Percentiles rank a stretch among this genome's conserved stretches.
phyloP scores from a whole-genome alignment of 805 yeast species.

The Barnettozyma wickerhamii region DNA sequence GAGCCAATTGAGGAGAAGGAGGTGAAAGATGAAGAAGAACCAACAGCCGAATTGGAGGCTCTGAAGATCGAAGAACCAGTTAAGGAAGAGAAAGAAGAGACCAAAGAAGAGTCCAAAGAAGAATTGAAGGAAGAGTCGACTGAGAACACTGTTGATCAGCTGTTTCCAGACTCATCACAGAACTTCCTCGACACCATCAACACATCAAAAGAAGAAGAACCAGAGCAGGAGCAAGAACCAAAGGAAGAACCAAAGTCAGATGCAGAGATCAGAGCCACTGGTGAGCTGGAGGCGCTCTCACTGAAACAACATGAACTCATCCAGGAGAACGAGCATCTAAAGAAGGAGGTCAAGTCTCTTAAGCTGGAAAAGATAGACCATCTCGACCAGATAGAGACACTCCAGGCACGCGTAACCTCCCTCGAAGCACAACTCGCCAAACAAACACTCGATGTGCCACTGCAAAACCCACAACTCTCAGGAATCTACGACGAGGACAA shows the following conservation, averaged over 20 bases:
- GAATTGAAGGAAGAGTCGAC: neutral
- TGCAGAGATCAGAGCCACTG: no score
- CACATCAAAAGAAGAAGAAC: constrained; percentile 18
- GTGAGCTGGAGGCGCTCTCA: neutral
- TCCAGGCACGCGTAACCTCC: constrained; percentile 25
- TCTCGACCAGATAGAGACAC: constrained; percentile 30
- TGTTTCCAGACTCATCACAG: constrained; percentile 17
- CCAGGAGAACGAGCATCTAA: constrained; percentile 29
- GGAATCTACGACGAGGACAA: constrained; percentile 17
- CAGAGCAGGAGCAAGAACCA: constrained; percentile 18
- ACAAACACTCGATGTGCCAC: constrained; percentile 23
- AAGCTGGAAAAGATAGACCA: constrained; percentile 33
- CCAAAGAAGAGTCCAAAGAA: constrained; percentile 3
- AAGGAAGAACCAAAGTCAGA: no score
- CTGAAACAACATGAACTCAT: constrained; percentile 17
- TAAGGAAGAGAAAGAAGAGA: constrained; percentile 1
- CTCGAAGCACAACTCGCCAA: constrained; percentile 19
- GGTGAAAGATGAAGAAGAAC: neutral
- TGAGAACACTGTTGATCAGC: constrained; percentile 10
- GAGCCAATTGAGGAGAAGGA: constrained; percentile 1
- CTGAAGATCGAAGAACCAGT: neutral
- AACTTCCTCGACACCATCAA: constrained; percentile 27
- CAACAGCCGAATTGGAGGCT: neutral
- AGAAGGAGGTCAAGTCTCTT: constrained; percentile 34
- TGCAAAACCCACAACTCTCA: constrained; percentile 17